These are phyloP conservation scores for Mychonastes homosphaera DNA, from an alignment of 139 green algal genomes.

Conservation along the genomic window DNA sequence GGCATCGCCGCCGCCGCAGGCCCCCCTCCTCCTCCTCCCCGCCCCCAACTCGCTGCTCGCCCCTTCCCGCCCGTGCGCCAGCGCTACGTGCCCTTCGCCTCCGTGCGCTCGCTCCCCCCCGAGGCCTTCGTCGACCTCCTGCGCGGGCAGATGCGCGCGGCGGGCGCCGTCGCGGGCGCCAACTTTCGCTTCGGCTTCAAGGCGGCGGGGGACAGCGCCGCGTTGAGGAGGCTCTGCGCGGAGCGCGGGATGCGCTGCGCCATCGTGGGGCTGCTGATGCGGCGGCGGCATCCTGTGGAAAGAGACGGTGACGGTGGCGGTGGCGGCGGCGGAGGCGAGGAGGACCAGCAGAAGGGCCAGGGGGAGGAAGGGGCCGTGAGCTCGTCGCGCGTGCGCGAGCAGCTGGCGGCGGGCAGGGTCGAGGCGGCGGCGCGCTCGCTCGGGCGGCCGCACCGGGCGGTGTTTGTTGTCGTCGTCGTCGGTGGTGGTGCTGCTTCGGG, in stretches of 20 bases:
- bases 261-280: conserved; percentile 44
- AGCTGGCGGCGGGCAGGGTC: conserved; percentile 35
- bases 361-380: conserved; percentile 20
- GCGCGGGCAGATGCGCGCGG: conserved; percentile 50
- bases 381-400: conserved; percentile 35
- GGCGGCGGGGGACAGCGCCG: conserved; percentile 48
- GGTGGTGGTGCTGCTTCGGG: neutral
- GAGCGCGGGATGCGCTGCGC: conserved; percentile 37
- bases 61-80: conserved; percentile 22
- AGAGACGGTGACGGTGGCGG: conserved; percentile 5
- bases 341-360: no score
- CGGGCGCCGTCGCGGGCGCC: conserved; percentile 70
- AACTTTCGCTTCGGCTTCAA: conserved; percentile 89
- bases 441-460: conserved; percentile 32
- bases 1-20: conserved; percentile 21
- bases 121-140: conserved; percentile 78
- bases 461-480: neutral
- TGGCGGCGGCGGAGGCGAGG: neutral
- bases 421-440: conserved; percentile 22
- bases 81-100: conserved; percentile 67
- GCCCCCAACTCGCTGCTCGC: no score
- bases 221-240: conserved; percentile 40
- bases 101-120: conserved; percentile 59
- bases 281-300: no score
- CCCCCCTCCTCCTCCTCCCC: no score